Base-by-base conservation (phyloP, 805 yeast species). In the Maudiozyma pseudohumilis region DNA sequence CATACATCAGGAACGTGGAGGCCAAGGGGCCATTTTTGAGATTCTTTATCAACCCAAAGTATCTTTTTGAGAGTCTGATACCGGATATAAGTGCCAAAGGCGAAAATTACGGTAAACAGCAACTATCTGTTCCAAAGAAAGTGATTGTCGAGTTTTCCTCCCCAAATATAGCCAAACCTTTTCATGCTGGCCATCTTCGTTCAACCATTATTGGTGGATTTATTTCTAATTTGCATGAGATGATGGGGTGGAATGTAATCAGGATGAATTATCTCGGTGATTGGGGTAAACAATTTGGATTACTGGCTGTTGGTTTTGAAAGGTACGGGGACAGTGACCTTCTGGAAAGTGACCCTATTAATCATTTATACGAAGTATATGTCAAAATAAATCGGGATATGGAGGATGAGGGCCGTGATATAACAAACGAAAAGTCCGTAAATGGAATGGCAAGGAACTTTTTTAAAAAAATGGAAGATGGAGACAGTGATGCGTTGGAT, bases 241-340 rank as follows among this genome's bases (percentile, higher is more conserved):
- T 75, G 50, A 69, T 79, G 40, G 97, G 97, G 31, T 89, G 89
- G 83, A 74, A 84, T 13, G 98, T 92, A 31, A 64, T 74, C 48
- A 75, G 96, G 64, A 72, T 89, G 68, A 89, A 89, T 69, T 89
- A 89, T 64, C 70, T 89, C 47, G 98, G 98, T 53, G 98, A 89
- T 66, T 89, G 98, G 97, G 98, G 98, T 36, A 89, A 92, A 65
- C 98, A 89, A 68, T 89, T 89, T 56, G 98, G 98, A 62, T 60
- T 89, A 32, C 71, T 89, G 49, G 98, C 97, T 19, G 80, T 92
- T 45, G 98, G 96, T 27, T 89, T 80, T 63, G 74, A 75, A 39
- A 76, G 74, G 54, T 89, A 82, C 57, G 98, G 98, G 31, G 63
- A 71, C 45, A 94, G 81, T 56, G 82, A 79, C 54, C 65, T 65